These are phyloP conservation scores for Cryptococcus sp. DNA, from an alignment of 1,284 basidiomycete genomes.

Conservation along the genomic window DNA sequence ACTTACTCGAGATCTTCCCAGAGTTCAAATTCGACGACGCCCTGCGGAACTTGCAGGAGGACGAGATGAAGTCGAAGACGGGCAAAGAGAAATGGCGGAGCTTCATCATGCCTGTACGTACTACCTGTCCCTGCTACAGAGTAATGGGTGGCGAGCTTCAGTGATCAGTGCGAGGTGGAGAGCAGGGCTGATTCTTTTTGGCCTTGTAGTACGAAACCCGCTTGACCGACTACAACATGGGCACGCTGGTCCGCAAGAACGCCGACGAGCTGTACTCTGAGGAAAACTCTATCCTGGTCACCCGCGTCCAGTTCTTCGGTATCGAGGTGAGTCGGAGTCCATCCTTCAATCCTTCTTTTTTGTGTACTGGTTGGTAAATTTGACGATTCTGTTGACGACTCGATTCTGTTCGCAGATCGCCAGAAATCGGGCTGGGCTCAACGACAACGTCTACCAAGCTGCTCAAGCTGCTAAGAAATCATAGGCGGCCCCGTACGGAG, in stretches of 20 bases:
- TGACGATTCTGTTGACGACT: neutral
- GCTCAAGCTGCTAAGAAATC: slow-evolving; percentile 59
- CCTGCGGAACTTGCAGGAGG: slow-evolving; percentile 78
- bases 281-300: slow-evolving; percentile 92
- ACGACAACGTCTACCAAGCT: slow-evolving; percentile 79
- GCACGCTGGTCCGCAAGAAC: slow-evolving; percentile 86
- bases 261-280: slow-evolving; percentile 82
- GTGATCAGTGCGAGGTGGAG: too few relatives aligned
- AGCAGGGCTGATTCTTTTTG: too few relatives aligned
- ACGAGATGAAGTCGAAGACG: slow-evolving; percentile 89
- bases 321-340: slow-evolving; percentile 65
- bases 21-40: slow-evolving; percentile 71
- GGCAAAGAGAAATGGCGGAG: slow-evolving; percentile 91
- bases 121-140: too few relatives aligned
- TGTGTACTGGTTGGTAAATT: slow-evolving; percentile 1
- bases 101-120: slow-evolving; percentile 84
- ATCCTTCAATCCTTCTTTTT: neutral
- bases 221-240: slow-evolving; percentile 95
- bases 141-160: too few relatives aligned
- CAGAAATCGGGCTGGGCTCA: slow-evolving; percentile 87
- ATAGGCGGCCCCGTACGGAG: neutral
- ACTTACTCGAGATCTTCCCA: slow-evolving; percentile 77
- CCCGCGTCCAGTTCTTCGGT: slow-evolving; percentile 76
- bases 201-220: slow-evolving; percentile 68
- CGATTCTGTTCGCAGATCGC: slow-evolving; percentile 64